phyloP scores from a whole-genome alignment of 495 filamentous ascomycete species.

The Halenospora varia region DNA sequence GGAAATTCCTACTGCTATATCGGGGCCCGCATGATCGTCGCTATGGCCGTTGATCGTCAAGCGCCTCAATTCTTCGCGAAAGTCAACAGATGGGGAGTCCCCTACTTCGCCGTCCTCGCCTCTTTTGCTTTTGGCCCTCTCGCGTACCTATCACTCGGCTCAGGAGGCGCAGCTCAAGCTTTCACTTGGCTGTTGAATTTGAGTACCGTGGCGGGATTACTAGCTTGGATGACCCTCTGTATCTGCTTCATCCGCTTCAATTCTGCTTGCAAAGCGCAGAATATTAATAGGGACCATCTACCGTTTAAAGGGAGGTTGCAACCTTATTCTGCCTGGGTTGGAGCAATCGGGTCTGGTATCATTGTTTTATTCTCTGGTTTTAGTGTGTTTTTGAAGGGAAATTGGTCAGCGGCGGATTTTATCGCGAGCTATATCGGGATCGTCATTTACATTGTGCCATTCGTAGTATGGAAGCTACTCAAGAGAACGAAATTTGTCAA shows the following conservation, averaged over 20 bases:
- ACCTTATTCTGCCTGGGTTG: slow-evolving; percentile 48
- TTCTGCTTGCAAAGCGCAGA: slow-evolving; percentile 36
- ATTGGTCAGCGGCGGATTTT: slow-evolving; percentile 40
- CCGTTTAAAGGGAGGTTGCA: slow-evolving; percentile 43
- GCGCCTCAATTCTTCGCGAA: slow-evolving; percentile 47
- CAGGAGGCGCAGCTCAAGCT: slow-evolving; percentile 48
- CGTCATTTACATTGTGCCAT: slow-evolving; percentile 44
- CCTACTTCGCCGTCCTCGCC: slow-evolving; percentile 49
- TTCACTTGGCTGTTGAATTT: slow-evolving; percentile 56
- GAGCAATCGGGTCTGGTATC: slow-evolving; percentile 56
- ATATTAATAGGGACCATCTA: slow-evolving; percentile 29
- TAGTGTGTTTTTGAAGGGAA: slow-evolving; percentile 40
- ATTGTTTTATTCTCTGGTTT: slow-evolving; percentile 37
- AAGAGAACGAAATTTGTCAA: slow-evolving; percentile 46
- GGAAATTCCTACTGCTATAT: slow-evolving; percentile 56
- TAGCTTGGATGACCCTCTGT: slow-evolving; percentile 47
- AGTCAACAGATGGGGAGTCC: slow-evolving; percentile 55
- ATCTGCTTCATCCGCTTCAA: slow-evolving; percentile 41
- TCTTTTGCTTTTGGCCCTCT: slow-evolving; percentile 47
- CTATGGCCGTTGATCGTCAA: slow-evolving; percentile 49
- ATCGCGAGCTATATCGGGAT: slow-evolving; percentile 49
- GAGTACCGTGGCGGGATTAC: slow-evolving; percentile 48
- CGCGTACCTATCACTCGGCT: slow-evolving; percentile 52
- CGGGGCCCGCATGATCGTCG: slow-evolving; percentile 57
- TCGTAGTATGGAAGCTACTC: slow-evolving; percentile 47